A percentile compares a stretch with the other conserved stretches of the same genome.
These are phyloP conservation scores for Globisporangium barbulae DNA, from an alignment of 352 stramenopile species.

Conservation along the genomic window DNA sequence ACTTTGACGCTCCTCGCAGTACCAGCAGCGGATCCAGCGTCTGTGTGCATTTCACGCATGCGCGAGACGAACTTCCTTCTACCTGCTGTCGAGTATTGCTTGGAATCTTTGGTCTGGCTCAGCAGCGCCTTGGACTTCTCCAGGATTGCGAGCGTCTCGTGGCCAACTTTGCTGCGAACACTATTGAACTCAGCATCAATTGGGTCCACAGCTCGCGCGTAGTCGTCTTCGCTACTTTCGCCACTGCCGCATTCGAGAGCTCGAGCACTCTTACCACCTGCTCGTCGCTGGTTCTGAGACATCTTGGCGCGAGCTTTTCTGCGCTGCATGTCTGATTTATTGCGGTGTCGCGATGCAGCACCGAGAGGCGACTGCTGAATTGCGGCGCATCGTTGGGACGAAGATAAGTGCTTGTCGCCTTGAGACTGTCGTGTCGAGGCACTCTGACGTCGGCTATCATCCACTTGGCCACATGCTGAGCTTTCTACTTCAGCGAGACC, in stretches of 20 bases:
- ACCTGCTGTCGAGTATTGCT: background rate
- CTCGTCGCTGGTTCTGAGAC: background rate
- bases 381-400: background rate
- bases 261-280: background rate
- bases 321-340: conserved; percentile 3
- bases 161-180: conserved; percentile 40
- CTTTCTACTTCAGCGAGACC: background rate
- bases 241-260: conserved; percentile 5
- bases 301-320: conserved; percentile 1
- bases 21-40: background rate
- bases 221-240: conserved; percentile 8
- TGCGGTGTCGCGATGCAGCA: background rate
- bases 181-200: conserved; percentile 35
- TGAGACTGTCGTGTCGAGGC: background rate
- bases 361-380: conserved; percentile 8
- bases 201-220: conserved; percentile 17
- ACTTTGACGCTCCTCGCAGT: background rate
- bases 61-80: conserved; percentile 26
- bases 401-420: background rate
- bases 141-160: conserved; percentile 53
- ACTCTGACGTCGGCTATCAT: background rate
- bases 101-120: conserved; percentile 19
- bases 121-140: conserved; percentile 48
- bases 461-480: too few relatives aligned
- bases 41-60: conserved; percentile 21